A percentile compares a stretch with the other conserved stretches of the same genome.
Conservation (phyloP, 1,139 yeast genomes). For the Taphrina populina region DNA sequence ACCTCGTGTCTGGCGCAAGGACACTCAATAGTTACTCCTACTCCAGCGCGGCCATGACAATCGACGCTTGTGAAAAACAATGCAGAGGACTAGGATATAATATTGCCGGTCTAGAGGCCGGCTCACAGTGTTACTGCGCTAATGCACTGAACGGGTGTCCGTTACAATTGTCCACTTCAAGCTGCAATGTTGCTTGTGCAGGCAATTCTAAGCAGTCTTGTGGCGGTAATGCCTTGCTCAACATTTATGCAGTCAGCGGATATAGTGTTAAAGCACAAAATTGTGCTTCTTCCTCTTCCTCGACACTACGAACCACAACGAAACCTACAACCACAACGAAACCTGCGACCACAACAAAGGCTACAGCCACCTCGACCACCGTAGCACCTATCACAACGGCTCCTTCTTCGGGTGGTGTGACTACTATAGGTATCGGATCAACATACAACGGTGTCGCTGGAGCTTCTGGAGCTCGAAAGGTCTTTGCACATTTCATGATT, state of each 20-base stretch:
- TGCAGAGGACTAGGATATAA: constrained; percentile 5
- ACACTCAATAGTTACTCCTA: not conserved
- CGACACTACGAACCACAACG: not conserved
- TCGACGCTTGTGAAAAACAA: not conserved
- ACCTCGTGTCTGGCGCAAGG: not conserved
- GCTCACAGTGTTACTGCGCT: constrained; percentile 8
- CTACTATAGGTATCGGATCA: not conserved
- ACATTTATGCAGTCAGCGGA: constrained; percentile 10
- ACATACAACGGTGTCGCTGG: constrained; percentile 19
- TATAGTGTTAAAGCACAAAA: not conserved
- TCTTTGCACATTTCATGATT: constrained; percentile 38
- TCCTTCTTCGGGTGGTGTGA: not conserved
- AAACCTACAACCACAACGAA: constrained; percentile 3
- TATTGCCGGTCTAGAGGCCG: constrained; percentile 1
- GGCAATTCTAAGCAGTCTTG: not conserved
- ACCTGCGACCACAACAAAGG: not conserved
- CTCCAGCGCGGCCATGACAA: not conserved
- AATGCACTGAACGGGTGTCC: not conserved
- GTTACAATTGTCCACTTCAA: not conserved
- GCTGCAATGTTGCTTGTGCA: not conserved
- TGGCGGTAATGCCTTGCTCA: constrained; percentile 3
- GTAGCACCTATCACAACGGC: not conserved
- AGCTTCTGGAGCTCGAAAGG: constrained; percentile 22
- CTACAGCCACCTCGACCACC: not conserved
- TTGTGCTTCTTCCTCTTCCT: not conserved